A percentile compares a stretch with the other conserved stretches of the same genome.
Evolutionary conservation across 139 green algal species (phyloP).

Genomic region (Haematococcus sp.): DNA sequence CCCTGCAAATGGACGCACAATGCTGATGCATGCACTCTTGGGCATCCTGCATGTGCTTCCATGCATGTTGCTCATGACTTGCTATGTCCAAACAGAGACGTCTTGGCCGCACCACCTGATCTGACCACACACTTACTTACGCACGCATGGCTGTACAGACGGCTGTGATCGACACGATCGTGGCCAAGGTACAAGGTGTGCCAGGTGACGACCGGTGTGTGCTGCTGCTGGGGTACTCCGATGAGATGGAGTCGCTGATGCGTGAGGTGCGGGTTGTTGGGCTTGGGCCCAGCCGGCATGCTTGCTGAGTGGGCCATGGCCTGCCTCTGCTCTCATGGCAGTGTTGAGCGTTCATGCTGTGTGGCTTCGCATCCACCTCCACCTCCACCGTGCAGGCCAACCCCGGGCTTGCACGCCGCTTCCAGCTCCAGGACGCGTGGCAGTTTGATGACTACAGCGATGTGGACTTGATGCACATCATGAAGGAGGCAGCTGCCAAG

Average conservation of each 20-base stretch:
- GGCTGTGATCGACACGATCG: slow-evolving; percentile 45
- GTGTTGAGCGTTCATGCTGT: not conserved
- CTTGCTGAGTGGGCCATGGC: not conserved
- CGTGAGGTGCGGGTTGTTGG: slow-evolving; percentile 29
- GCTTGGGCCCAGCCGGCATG: no score
- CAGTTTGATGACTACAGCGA: slow-evolving; percentile 46
- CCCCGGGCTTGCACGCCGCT: slow-evolving; percentile 41
- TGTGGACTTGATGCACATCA: slow-evolving; percentile 44
- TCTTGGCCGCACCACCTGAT: not conserved
- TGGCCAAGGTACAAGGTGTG: slow-evolving; percentile 52
- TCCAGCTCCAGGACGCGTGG: slow-evolving; percentile 37
- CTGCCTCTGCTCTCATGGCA: not conserved
- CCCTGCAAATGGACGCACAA: not conserved
- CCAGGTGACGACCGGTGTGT: slow-evolving; percentile 54
- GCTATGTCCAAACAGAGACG: not conserved
- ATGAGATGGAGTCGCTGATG: slow-evolving; percentile 50
- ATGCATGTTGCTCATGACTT: no score
- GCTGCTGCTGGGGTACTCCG: slow-evolving; percentile 52
- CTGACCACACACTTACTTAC: not conserved
- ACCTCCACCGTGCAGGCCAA: slow-evolving; percentile 20
- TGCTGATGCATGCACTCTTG: no score
- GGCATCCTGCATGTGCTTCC: no score
- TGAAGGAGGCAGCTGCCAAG: slow-evolving; percentile 13
- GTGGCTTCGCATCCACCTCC: no score
- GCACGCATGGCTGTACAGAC: slow-evolving; percentile 13